phyloP scores from a whole-genome alignment of 2,329 filamentous ascomycete genomes.

The Fusarium foetens region DNA sequence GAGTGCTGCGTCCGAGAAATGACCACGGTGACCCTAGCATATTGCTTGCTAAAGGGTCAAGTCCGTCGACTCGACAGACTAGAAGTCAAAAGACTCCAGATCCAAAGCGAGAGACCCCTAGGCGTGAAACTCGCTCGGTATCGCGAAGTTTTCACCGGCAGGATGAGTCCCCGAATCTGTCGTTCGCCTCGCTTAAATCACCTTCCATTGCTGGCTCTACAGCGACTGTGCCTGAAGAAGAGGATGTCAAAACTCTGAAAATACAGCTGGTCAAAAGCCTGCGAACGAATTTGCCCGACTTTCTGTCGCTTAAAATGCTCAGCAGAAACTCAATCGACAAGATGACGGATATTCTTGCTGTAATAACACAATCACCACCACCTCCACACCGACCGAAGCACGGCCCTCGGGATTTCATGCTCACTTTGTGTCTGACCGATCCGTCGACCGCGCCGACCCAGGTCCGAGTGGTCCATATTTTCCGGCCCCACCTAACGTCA shows the following conservation, averaged over 20 bases:
- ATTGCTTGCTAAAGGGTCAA: conserved; percentile 39
- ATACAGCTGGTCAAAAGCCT: conserved; percentile 58
- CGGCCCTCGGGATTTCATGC: conserved; percentile 68
- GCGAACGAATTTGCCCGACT: conserved; percentile 63
- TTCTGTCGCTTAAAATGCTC: conserved; percentile 62
- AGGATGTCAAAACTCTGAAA: conserved; percentile 53
- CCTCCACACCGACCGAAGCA: conserved; percentile 65
- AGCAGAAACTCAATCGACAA: conserved; percentile 61
- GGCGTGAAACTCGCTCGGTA: conserved; percentile 40
- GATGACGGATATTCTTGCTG: conserved; percentile 63
- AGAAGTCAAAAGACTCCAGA: conserved; percentile 41
- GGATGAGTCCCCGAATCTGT: conserved; percentile 36
- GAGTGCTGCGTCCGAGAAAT: conserved; percentile 45
- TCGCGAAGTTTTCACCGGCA: conserved; percentile 34
- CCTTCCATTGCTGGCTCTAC: conserved; percentile 45
- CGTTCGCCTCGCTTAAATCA: conserved; percentile 38
- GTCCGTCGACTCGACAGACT: conserved; percentile 35
- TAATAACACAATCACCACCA: conserved; percentile 62
- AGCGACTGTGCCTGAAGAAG: conserved; percentile 38
- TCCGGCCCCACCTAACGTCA: conserved; percentile 66
- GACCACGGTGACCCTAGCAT: conserved; percentile 42
- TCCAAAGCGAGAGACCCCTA: conserved; percentile 32
- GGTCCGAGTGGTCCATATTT: conserved; percentile 66
- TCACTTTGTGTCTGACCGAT: conserved; percentile 68
- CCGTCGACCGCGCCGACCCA: conserved; percentile 61